Conservation (phyloP, 352 stramenopile genomes). For the Phytophthora litchii region DNA sequence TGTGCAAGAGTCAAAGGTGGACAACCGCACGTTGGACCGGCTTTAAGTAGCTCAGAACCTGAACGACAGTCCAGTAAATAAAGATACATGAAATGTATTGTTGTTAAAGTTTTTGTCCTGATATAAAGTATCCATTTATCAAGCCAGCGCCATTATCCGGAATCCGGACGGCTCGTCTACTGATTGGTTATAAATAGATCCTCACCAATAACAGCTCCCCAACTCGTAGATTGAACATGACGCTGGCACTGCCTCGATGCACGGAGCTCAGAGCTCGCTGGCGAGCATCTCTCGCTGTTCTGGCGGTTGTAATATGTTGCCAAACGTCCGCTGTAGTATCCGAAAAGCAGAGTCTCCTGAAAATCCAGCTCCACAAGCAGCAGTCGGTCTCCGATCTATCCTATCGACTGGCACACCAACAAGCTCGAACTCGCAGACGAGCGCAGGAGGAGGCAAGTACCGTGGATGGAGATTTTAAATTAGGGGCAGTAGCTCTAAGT, state of each 20-base stretch:
- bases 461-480: slow-evolving; percentile 20
- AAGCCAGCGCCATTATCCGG: slow-evolving; percentile 11
- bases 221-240: slow-evolving; percentile 7
- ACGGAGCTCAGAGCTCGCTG: slow-evolving; percentile 8
- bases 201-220: not conserved
- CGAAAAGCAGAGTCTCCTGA: slow-evolving; percentile 23
- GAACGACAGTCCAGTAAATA: slow-evolving; percentile 21
- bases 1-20: slow-evolving; percentile 51
- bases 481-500: slow-evolving; percentile 50
- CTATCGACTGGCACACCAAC: slow-evolving; percentile 38
- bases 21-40: slow-evolving; percentile 60
- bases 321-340: not conserved
- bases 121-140: slow-evolving; percentile 7
- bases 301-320: slow-evolving; percentile 7
- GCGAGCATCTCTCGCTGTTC: slow-evolving; percentile 13
- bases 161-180: not conserved
- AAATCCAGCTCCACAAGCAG: slow-evolving; percentile 36
- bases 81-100: slow-evolving; percentile 12
- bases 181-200: slow-evolving; percentile 30
- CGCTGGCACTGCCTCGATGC: not conserved
- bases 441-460: slow-evolving; percentile 22
- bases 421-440: slow-evolving; percentile 54
- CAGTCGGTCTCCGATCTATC: slow-evolving; percentile 15
- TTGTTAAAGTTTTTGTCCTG: not conserved
- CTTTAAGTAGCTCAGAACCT: slow-evolving; percentile 39